Conservation (phyloP, 305 asterid species). For the Fraxinus baroniana region DNA sequence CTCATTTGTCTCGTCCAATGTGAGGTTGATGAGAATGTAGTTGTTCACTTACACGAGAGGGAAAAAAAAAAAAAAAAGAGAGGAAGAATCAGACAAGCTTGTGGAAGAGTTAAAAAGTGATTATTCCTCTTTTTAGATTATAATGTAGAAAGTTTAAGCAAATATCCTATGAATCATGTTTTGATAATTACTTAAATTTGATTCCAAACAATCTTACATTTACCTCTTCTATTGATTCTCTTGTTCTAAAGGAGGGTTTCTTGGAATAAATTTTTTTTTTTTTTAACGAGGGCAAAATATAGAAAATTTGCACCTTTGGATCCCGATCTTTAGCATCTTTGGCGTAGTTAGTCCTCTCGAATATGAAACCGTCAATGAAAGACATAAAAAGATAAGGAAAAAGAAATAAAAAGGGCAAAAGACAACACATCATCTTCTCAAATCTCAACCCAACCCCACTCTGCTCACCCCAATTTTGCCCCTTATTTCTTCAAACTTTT, state of each 20-base stretch:
- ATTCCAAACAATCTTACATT: background rate
- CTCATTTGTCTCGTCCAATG: background rate
- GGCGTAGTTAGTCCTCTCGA: background rate
- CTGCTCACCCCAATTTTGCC: too few relatives aligned
- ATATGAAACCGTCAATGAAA: background rate
- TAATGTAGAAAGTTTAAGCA: slow-evolving; percentile 23
- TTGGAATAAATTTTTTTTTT: too few relatives aligned
- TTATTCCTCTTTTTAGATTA: slow-evolving; percentile 19
- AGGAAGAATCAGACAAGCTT: background rate
- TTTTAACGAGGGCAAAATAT: too few relatives aligned
- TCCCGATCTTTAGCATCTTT: background rate
- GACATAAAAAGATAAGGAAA: background rate
- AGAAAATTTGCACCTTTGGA: background rate
- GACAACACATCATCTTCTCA: background rate
- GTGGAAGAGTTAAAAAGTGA: slow-evolving; percentile 2
- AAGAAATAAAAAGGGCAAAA: background rate
- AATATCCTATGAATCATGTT: too few relatives aligned
- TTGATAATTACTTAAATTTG: too few relatives aligned
- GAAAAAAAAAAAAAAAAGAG: background rate
- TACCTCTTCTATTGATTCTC: background rate
- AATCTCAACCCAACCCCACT: background rate
- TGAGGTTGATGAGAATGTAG: background rate
- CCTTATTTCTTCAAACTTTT: too few relatives aligned
- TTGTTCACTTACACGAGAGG: background rate
- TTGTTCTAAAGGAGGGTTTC: background rate